These are phyloP conservation scores for Neoscytalidium dimidiatum DNA, from an alignment of 2,329 filamentous ascomycete species.

Conservation along the genomic window DNA sequence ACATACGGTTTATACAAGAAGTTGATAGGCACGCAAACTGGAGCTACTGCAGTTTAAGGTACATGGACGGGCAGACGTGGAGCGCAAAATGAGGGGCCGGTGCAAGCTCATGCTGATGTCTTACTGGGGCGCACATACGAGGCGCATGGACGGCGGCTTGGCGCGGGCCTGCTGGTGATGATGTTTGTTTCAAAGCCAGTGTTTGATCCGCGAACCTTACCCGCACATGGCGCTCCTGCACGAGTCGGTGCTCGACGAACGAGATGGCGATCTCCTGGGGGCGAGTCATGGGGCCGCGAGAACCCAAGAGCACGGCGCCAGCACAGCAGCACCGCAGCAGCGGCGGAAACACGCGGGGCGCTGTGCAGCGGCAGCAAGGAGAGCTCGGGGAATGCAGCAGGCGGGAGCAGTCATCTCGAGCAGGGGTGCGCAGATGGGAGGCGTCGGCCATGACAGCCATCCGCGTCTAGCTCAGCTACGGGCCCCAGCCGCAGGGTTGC, in stretches of 20 bases:
- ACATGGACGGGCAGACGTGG: neutral
- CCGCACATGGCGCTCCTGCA: slow-evolving; percentile 6
- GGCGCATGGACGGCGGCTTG: slow-evolving; percentile 11
- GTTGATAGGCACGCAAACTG: neutral
- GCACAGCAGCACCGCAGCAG: neutral
- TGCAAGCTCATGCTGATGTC: neutral
- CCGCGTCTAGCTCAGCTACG: neutral
- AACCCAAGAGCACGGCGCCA: neutral
- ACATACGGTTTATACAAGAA: neutral
- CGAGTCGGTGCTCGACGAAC: neutral
- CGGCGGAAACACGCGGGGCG: neutral
- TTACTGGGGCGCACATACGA: neutral
- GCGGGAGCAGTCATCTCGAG: neutral
- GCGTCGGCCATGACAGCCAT: neutral
- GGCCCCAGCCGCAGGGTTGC: slow-evolving; percentile 7
- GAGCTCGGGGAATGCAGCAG: neutral
- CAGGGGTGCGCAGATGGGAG: neutral
- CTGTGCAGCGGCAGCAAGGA: neutral
- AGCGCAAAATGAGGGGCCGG: slow-evolving; percentile 9
- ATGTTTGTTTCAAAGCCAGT: slow-evolving; percentile 1
- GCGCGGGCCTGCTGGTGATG: neutral
- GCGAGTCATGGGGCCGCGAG: neutral
- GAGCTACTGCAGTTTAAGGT: neutral
- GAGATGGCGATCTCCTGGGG: slow-evolving; percentile 8
- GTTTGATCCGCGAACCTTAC: slow-evolving; percentile 14